Conservation (phyloP, 2,329 filamentous ascomycete genomes). For the Raffaelea arxii region DNA sequence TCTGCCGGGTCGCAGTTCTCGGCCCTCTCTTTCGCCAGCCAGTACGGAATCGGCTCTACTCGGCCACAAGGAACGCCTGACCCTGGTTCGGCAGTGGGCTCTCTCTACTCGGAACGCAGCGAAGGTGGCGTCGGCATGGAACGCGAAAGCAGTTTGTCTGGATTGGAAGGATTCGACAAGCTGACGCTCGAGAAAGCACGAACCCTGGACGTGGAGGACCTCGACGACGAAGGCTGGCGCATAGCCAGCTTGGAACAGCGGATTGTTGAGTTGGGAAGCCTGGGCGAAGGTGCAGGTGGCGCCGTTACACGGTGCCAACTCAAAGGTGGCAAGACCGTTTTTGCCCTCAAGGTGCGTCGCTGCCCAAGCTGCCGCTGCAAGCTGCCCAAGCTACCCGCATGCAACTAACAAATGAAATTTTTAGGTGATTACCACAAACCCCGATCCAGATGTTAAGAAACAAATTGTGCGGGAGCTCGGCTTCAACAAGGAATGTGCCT, state of each 20-base stretch:
- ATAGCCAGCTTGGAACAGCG: conserved; percentile 83
- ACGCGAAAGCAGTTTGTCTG: conserved; percentile 69
- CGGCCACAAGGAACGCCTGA: conserved; percentile 64
- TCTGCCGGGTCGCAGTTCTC: conserved; percentile 86
- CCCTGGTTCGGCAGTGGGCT: conserved; percentile 79
- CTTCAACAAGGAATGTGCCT: conserved; percentile 97
- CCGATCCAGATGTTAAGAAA: conserved; percentile 95
- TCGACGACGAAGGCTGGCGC: conserved; percentile 92
- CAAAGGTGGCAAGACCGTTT: conserved; percentile 85
- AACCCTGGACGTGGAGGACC: conserved; percentile 80
- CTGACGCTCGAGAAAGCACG: conserved; percentile 73
- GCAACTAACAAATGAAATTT: too few relatives aligned
- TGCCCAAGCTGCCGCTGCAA: too few relatives aligned
- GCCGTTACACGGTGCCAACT: conserved; percentile 87
- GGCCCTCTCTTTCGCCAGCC: conserved; percentile 67
- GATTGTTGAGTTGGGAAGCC: conserved; percentile 77
- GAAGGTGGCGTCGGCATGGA: conserved; percentile 72
- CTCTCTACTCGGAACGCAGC: conserved; percentile 70
- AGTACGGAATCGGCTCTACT: conserved; percentile 57
- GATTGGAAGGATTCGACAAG: conserved; percentile 69
- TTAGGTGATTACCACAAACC: conserved; percentile 95
- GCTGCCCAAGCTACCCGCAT: too few relatives aligned
- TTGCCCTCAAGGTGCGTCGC: conserved; percentile 79
- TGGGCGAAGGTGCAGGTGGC: conserved; percentile 92
- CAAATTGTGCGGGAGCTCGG: conserved; percentile 93